These are phyloP conservation scores for Roridomyces roridus DNA, from an alignment of 768 basidiomycete genomes.

Conservation along the genomic window DNA sequence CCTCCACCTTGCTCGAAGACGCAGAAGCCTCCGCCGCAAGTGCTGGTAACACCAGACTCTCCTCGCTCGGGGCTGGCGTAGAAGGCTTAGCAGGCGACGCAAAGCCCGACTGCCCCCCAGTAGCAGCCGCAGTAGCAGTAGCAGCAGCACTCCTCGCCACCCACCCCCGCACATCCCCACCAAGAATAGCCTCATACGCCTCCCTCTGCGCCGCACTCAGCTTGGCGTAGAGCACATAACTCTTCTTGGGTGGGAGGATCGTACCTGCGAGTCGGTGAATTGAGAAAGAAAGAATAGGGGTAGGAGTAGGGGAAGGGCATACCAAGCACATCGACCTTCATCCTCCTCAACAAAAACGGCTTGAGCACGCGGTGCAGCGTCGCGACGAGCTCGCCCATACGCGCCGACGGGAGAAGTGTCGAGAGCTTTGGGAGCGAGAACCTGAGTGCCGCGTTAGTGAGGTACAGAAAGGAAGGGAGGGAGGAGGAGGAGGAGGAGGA, in stretches of 20 bases:
- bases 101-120: no score
- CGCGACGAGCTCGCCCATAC: constrained; percentile 71
- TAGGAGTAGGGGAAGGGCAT: background rate
- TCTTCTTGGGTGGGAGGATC: constrained; percentile 87
- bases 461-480: background rate
- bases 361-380: constrained; percentile 91
- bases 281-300: background rate
- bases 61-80: no score
- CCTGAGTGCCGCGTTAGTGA: constrained; percentile 40
- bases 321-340: constrained; percentile 85
- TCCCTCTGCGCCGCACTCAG: constrained; percentile 84
- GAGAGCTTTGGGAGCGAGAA: constrained; percentile 76
- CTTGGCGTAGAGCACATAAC: constrained; percentile 93
- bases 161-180: constrained; percentile 72
- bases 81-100: no score
- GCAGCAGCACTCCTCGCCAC: constrained; percentile 41
- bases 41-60: no score
- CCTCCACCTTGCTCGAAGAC: background rate
- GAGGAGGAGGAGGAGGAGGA: background rate
- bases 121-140: constrained; percentile 31
- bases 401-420: constrained; percentile 58
- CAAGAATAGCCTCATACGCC: constrained; percentile 81
- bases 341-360: constrained; percentile 90
- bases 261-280: constrained; percentile 39
- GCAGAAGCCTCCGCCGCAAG: no score